Evolutionary conservation across 352 stramenopile species (phyloP), one percentile per base, ranked within the genome.

Genomic region (Aphanomyces euteiches): DNA sequence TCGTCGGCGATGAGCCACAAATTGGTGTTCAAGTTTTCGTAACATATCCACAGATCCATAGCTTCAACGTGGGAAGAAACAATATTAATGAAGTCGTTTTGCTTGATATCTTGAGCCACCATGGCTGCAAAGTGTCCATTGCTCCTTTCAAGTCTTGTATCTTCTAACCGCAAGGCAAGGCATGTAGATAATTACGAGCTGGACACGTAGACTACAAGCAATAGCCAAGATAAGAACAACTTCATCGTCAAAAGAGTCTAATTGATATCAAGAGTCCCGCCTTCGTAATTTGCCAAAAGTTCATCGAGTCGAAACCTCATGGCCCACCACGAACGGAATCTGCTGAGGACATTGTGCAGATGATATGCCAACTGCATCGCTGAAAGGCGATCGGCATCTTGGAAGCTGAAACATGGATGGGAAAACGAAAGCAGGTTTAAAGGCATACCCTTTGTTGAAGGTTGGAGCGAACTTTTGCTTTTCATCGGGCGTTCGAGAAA

Each of bases 311-410:
- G 0, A 28, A 28, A 28, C 28, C 28, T 28, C 43, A 3, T 50
- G 43, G 43, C 2, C 2, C 43, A 50, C 17, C 10, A n/a, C 2
- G 43, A n/a, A n/a, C 41, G 17, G 34, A 39, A 60, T 13, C 68
- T n/a, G 10, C 47, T 68, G 73, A 90, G 79, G 74, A 92, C 89
- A 72, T 88, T 89, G 54, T 83, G 82, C 66, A 92, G 71, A 70
- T 90, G 79, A 75, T 90, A 92, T 15, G 84, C 87, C 43, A 92
- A 81, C 67, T 90, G 80, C 66, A 92, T 90, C 41, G 84, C 84
- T 60, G 79, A 87, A 53, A 83, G 84, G 59, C 84, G 84, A n/a
- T 89, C 72, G 7, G 74, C 78, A 8, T 83, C 80, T 68, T 90
- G 79, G 61, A 90, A 90, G 6, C 73, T 74, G 56, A 92, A 43